Percentiles rank a stretch among this genome's conserved stretches.
Evolutionary conservation across 345 rosid genomes (phyloP).

Genomic region (Cardamine chenopodiifolia): DNA sequence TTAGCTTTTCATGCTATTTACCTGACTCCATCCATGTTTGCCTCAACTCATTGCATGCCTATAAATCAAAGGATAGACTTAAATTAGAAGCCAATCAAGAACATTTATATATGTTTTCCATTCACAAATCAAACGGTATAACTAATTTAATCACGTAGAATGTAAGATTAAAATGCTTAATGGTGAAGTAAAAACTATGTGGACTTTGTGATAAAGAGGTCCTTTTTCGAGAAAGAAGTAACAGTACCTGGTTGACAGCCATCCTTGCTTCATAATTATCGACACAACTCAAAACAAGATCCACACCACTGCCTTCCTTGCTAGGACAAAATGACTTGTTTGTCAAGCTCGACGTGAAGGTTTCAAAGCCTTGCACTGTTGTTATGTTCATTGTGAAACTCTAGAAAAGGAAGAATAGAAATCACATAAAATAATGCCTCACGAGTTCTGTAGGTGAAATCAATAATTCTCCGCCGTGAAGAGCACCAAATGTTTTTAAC

Average conservation of each 20-base stretch:
- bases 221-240: not conserved
- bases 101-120: not conserved
- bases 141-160: constrained; percentile 1
- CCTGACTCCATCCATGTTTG: constrained; percentile 99
- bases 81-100: constrained; percentile 20
- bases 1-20: constrained; percentile 37
- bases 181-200: constrained; percentile 4
- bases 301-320: constrained; percentile 85
- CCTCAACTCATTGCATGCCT: constrained; percentile 95
- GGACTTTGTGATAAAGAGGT: constrained; percentile 4
- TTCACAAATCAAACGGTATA: not conserved
- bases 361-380: constrained; percentile 90
- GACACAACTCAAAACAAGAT: constrained; percentile 95
- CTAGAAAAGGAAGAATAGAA: constrained; percentile 43
- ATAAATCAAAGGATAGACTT: constrained; percentile 29
- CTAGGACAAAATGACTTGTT: constrained; percentile 62
- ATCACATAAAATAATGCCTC: not conserved
- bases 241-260: constrained; percentile 93
- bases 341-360: constrained; percentile 76
- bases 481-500: not conserved
- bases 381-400: constrained; percentile 94
- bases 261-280: constrained; percentile 97
- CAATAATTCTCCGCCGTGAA: not conserved
- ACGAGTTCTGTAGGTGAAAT: not conserved
- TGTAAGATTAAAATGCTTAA: constrained; percentile 2